phyloP scores from a whole-genome alignment of 2,329 filamentous ascomycete species.

The Sarocladiaceae sp. region DNA sequence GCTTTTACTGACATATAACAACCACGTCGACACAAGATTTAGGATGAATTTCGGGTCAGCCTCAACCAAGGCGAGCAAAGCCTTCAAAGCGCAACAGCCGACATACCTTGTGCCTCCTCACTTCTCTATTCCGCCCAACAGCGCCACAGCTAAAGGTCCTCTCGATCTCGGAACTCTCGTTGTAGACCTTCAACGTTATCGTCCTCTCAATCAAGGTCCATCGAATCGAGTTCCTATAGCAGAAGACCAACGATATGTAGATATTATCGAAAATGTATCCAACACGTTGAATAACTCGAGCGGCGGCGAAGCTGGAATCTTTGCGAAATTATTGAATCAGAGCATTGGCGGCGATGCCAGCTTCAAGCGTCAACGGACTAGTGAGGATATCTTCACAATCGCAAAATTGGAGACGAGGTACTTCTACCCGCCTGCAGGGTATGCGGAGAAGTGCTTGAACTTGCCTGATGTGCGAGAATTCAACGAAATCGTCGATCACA shows the following conservation, averaged over 20 bases:
- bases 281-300: background rate
- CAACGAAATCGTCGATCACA: background rate
- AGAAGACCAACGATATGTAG: background rate
- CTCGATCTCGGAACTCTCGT: conserved; percentile 2
- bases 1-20: no score
- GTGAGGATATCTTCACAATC: background rate
- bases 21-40: background rate
- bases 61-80: background rate
- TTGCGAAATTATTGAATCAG: background rate
- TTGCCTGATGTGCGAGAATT: background rate
- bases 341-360: background rate
- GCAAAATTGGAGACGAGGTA: background rate
- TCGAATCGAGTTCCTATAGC: background rate
- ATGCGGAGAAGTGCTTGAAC: background rate
- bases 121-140: background rate
- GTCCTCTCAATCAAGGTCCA: conserved; percentile 1
- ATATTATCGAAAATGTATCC: background rate
- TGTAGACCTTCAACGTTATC: background rate
- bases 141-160: background rate
- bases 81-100: background rate
- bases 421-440: background rate
- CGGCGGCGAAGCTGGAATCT: background rate
- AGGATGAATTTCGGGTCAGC: background rate
- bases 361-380: background rate
- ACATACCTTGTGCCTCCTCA: background rate